Conservation (phyloP, 1,139 yeast genomes). For the Suhomyces atakaporum region DNA sequence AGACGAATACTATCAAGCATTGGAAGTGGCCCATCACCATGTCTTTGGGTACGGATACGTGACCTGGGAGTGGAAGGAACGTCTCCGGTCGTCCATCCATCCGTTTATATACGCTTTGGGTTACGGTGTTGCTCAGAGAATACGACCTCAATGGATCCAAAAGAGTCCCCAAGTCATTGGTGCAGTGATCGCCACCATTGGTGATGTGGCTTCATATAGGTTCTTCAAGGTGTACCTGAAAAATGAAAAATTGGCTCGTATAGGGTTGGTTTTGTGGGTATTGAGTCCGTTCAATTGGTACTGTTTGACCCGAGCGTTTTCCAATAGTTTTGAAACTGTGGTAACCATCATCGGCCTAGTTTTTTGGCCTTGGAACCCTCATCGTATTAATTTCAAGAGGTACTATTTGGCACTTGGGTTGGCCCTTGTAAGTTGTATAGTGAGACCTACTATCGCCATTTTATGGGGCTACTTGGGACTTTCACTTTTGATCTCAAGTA, state of each 20-base stretch:
- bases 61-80: conserved; percentile 94
- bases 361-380: conserved; percentile 66
- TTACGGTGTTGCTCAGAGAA: conserved; percentile 25
- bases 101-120: conserved; percentile 67
- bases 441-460: conserved; percentile 81
- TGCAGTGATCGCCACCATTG: conserved; percentile 68
- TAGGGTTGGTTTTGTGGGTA: conserved; percentile 55
- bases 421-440: conserved; percentile 61
- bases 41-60: conserved; percentile 80
- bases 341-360: conserved; percentile 70
- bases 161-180: conserved; percentile 66
- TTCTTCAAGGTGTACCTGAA: conserved; percentile 45
- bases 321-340: conserved; percentile 79
- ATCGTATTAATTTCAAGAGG: conserved; percentile 17
- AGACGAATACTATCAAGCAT: conserved; percentile 90
- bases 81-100: conserved; percentile 75
- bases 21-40: conserved; percentile 84
- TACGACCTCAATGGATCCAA: conserved; percentile 12
- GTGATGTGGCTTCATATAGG: conserved; percentile 62
- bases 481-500: conserved; percentile 23
- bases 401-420: conserved; percentile 26
- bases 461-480: conserved; percentile 70
- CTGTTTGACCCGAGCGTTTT: conserved; percentile 77
- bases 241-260: conserved; percentile 42
- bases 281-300: conserved; percentile 84